Evolutionary conservation across 2,329 filamentous ascomycete genomes (phyloP).

Genomic region (Cephalotrichum gorgonifer): DNA sequence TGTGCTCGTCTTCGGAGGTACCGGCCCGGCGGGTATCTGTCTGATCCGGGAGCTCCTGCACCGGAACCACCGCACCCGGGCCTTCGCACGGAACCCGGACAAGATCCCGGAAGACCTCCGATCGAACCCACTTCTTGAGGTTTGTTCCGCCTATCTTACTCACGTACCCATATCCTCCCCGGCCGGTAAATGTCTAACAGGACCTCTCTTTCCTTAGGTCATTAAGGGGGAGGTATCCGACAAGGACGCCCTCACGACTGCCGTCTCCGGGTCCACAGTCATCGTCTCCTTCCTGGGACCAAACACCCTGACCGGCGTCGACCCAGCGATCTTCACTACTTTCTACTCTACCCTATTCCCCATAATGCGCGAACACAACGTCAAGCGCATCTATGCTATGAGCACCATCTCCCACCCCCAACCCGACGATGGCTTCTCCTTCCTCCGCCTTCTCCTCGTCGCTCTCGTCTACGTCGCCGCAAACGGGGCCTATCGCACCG

Average conservation of each 20-base stretch:
- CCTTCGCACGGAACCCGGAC: conserved; percentile 5
- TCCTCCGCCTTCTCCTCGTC: conserved; percentile 4
- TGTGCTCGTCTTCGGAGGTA: conserved; percentile 19
- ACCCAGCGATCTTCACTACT: conserved; percentile 1
- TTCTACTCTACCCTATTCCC: conserved; percentile 13
- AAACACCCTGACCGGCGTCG: background rate
- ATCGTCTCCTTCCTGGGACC: conserved; percentile 16
- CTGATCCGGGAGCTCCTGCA: conserved; percentile 17
- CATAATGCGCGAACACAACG: conserved; percentile 17
- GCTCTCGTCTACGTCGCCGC: conserved; percentile 8
- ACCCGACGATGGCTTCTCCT: conserved; percentile 13
- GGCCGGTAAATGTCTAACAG: background rate
- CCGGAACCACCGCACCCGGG: conserved; percentile 15
- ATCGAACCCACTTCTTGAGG: conserved; percentile 11
- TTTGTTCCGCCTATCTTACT: background rate
- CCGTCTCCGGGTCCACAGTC: conserved; percentile 7
- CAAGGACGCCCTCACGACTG: background rate
- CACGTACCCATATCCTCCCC: background rate
- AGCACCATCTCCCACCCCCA: conserved; percentile 18
- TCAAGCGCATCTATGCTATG: conserved; percentile 22
- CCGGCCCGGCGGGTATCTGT: conserved; percentile 19
- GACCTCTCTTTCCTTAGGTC: conserved; percentile 7
- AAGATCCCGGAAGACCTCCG: conserved; percentile 15
- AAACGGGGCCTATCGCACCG: conserved; percentile 10
- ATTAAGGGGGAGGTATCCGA: conserved; percentile 15